Evolutionary conservation across 2,329 filamentous ascomycete genomes (phyloP).

Genomic region (Cadophora malorum): DNA sequence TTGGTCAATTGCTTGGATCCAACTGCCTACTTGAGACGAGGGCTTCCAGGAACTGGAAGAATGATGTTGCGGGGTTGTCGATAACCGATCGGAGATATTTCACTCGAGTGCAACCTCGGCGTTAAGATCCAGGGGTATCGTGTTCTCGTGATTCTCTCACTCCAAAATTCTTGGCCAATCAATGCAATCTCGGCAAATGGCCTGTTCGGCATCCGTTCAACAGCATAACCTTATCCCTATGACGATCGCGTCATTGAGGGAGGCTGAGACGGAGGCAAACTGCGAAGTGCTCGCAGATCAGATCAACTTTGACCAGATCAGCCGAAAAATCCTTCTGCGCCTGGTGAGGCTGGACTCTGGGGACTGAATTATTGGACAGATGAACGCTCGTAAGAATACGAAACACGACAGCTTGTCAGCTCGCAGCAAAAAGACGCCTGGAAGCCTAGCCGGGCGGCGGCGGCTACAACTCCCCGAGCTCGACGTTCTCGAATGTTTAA

Average conservation of each 20-base stretch:
- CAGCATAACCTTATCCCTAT: not conserved
- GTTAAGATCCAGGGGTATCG: not conserved
- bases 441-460: not conserved
- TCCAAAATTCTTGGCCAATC: not conserved
- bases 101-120: not conserved
- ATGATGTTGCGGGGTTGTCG: not conserved
- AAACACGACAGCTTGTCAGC: slow-evolving; percentile 1
- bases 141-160: not conserved
- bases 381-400: not conserved
- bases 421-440: not conserved
- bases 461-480: not conserved
- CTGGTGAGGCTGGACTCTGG: not conserved
- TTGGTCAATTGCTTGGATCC: slow-evolving; percentile 14
- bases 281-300: not conserved
- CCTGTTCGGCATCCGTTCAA: not conserved
- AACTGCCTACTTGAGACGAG: not conserved
- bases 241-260: slow-evolving; percentile 1
- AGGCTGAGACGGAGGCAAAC: slow-evolving; percentile 13
- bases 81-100: not conserved
- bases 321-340: not conserved
- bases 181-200: slow-evolving; percentile 7
- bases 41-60: slow-evolving; percentile 1
- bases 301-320: not conserved
- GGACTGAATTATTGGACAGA: not conserved
- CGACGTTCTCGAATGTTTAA: not conserved